Evolutionary conservation across 306 rosid genomes (phyloP).

Genomic region (Vicia sativa): DNA sequence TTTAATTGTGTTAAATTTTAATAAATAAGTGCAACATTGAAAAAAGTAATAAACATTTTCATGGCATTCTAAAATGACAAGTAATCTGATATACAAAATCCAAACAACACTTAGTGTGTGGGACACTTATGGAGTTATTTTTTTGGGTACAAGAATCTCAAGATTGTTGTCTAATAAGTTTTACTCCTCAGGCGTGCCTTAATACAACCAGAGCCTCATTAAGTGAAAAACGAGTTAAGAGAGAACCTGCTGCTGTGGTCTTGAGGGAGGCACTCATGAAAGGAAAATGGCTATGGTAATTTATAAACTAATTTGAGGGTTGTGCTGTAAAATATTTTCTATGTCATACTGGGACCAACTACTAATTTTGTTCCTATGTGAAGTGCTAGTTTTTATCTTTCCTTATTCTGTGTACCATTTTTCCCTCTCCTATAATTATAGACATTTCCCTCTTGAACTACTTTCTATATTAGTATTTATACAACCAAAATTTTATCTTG

Average conservation of each 20-base stretch:
- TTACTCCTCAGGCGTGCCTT: constrained; percentile 69
- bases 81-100: not conserved
- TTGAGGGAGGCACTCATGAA: constrained; percentile 75
- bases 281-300: constrained; percentile 98
- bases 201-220: constrained; percentile 59
- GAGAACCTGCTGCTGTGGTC: constrained; percentile 71
- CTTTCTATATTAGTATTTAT: not conserved
- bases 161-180: constrained; percentile 39
- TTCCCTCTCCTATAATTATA: constrained; percentile 5
- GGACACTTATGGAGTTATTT: not conserved
- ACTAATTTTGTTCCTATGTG: constrained; percentile 10
- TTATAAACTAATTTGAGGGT: constrained; percentile 33
- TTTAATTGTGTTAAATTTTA: constrained; percentile 1
- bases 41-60: not conserved
- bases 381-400: not conserved
- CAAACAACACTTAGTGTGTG: not conserved
- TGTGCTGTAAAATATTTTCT: constrained; percentile 18
- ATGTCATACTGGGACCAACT: constrained; percentile 15
- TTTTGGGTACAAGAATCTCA: constrained; percentile 5
- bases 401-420: constrained; percentile 4
- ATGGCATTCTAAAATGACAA: not conserved
- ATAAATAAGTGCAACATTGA: not conserved
- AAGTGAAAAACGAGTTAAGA: constrained; percentile 76
- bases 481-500: not conserved
- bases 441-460: not conserved